Evolutionary conservation across 257 asterid genomes (phyloP).

Genomic region (Anisodus tanguticus): DNA sequence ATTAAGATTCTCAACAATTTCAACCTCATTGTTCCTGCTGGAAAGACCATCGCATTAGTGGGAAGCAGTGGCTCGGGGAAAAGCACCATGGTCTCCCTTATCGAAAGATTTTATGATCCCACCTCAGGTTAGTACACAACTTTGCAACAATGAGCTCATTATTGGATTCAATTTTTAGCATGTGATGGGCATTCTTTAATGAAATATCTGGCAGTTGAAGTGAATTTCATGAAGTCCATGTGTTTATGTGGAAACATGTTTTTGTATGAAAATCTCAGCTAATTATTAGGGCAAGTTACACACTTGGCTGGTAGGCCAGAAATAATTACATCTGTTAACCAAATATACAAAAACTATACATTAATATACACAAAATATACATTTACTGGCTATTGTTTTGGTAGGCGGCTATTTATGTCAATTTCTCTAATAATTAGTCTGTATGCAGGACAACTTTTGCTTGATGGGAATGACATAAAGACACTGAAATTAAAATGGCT

Average conservation of each 20-base stretch:
- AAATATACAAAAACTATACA: no score
- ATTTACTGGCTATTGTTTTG: no score
- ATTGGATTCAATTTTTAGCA: neutral
- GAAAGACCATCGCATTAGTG: constrained; percentile 84
- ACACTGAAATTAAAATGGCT: constrained; percentile 72
- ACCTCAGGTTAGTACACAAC: constrained; percentile 56
- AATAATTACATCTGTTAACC: no score
- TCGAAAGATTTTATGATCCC: constrained; percentile 93
- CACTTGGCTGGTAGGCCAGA: no score
- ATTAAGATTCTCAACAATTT: constrained; percentile 60
- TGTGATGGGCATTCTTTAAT: constrained; percentile 27
- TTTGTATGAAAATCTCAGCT: constrained; percentile 31
- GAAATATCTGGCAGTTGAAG: neutral
- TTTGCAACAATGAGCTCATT: neutral
- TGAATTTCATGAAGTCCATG: constrained; percentile 28
- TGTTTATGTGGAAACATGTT: constrained; percentile 23
- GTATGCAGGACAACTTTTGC: constrained; percentile 68
- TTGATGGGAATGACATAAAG: constrained; percentile 82
- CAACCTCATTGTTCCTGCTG: constrained; percentile 70
- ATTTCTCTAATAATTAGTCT: constrained; percentile 37
- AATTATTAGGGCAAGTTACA: no score
- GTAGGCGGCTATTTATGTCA: no score
- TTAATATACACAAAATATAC: no score
- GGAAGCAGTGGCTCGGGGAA: constrained; percentile 96
- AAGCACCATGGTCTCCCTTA: constrained; percentile 90